phyloP scores from a whole-genome alignment of 345 rosid genomes.

The Gossypium thurberi region DNA sequence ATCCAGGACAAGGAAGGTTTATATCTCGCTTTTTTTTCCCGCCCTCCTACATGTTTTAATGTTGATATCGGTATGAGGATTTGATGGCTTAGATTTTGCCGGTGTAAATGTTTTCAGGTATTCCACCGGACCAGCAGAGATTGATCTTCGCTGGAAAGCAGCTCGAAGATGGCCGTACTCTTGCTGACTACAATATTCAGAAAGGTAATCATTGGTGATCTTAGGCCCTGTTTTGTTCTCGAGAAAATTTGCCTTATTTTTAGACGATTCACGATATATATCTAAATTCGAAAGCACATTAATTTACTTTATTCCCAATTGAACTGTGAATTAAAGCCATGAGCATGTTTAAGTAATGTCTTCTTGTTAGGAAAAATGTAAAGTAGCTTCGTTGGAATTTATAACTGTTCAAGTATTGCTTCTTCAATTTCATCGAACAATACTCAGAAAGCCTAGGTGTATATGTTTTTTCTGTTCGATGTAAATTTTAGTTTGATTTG shows the following conservation, averaged over 20 bases:
- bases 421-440: neutral
- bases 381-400: neutral
- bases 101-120: conserved; percentile 15
- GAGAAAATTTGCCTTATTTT: neutral
- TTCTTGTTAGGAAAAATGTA: neutral
- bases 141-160: conserved; percentile 45
- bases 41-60: neutral
- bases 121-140: conserved; percentile 46
- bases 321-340: neutral
- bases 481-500: neutral
- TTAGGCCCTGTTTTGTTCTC: neutral
- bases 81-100: neutral
- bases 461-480: neutral
- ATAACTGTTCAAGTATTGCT: neutral
- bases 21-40: neutral
- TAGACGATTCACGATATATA: neutral
- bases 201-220: conserved; percentile 18
- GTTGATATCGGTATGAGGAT: neutral
- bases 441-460: neutral
- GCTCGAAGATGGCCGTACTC: conserved; percentile 48
- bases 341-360: neutral
- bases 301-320: neutral
- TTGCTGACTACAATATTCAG: conserved; percentile 41
- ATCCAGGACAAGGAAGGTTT: conserved; percentile 69
- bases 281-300: neutral